Percentiles rank a stretch among this genome's conserved stretches.
These are phyloP conservation scores for Rubia peregrina DNA, from an alignment of 305 asterid genomes.

Conservation along the genomic window DNA sequence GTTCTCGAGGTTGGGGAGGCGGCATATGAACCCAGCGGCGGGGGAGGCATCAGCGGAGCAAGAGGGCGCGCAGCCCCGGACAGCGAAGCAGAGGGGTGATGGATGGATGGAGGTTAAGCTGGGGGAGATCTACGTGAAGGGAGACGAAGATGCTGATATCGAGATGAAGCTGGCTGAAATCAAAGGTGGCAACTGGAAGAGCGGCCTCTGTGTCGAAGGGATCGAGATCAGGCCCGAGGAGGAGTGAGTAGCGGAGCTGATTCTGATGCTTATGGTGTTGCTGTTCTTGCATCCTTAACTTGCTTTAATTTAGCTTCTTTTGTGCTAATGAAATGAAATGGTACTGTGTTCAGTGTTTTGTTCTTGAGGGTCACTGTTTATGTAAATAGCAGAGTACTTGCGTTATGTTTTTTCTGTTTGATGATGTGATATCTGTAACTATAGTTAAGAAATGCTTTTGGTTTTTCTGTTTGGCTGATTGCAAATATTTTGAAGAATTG, in stretches of 20 bases:
- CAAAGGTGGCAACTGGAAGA: conserved; percentile 52
- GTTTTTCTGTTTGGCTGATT: background rate
- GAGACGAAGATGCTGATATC: conserved; percentile 37
- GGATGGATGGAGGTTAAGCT: conserved; percentile 75
- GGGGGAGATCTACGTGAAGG: conserved; percentile 50
- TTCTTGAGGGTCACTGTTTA: background rate
- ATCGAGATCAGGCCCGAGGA: conserved; percentile 70
- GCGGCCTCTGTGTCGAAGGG: conserved; percentile 62
- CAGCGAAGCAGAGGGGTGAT: conserved; percentile 43
- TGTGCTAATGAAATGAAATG: too few species aligned
- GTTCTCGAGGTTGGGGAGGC: conserved; percentile 19
- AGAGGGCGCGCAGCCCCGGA: conserved; percentile 11
- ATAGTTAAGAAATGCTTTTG: background rate
- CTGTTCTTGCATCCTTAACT: background rate
- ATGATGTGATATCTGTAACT: background rate
- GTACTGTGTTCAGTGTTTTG: background rate
- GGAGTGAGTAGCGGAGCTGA: background rate
- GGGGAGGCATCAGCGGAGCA: conserved; percentile 13
- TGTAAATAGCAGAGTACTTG: background rate
- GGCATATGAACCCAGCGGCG: conserved; percentile 10
- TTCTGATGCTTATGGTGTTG: background rate
- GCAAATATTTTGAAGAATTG: too few species aligned
- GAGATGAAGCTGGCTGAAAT: conserved; percentile 43
- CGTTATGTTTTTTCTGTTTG: background rate
- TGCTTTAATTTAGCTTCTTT: background rate